Percentiles rank a stretch among this genome's conserved stretches.
Conservation (phyloP, 768 basidiomycete species). For the Amanita subjunquillea region DNA sequence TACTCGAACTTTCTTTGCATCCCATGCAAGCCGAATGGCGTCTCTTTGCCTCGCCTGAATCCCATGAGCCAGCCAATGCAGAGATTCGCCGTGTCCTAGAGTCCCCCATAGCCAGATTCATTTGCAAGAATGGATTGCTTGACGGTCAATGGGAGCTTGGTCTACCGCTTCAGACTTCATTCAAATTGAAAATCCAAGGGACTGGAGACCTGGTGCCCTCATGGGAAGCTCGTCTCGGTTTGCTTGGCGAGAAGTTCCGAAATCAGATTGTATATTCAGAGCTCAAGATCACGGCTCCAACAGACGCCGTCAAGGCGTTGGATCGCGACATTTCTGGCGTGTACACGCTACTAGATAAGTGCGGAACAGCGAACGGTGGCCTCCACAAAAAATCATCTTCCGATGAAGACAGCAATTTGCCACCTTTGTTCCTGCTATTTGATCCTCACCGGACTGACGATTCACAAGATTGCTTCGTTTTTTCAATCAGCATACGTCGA, state of each 20-base stretch:
- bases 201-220: conserved; percentile 63
- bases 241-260: conserved; percentile 53
- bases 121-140: conserved; percentile 47
- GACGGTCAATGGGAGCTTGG: conserved; percentile 74
- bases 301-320: conserved; percentile 33
- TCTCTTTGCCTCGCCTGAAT: conserved; percentile 62
- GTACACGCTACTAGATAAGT: conserved; percentile 74
- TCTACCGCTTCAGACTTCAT: conserved; percentile 46
- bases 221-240: conserved; percentile 78
- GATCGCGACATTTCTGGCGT: conserved; percentile 78
- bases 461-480: conserved; percentile 73
- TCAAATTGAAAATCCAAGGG: conserved; percentile 56
- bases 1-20: conserved; percentile 69
- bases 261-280: conserved; percentile 59
- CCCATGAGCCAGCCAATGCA: conserved; percentile 64
- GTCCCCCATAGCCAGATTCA: conserved; percentile 68
- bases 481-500: conserved; percentile 69
- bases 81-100: conserved; percentile 66
- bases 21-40: conserved; percentile 80
- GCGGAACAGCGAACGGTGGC: conserved; percentile 80
- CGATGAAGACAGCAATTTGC: conserved; percentile 34
- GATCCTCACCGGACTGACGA: conserved; percentile 79
- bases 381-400: conserved; percentile 55
- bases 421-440: conserved; percentile 72
- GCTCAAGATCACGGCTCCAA: conserved; percentile 51